Evolutionary conservation across 1,284 basidiomycete genomes (phyloP).

Genomic region (Ustilago nuda): DNA sequence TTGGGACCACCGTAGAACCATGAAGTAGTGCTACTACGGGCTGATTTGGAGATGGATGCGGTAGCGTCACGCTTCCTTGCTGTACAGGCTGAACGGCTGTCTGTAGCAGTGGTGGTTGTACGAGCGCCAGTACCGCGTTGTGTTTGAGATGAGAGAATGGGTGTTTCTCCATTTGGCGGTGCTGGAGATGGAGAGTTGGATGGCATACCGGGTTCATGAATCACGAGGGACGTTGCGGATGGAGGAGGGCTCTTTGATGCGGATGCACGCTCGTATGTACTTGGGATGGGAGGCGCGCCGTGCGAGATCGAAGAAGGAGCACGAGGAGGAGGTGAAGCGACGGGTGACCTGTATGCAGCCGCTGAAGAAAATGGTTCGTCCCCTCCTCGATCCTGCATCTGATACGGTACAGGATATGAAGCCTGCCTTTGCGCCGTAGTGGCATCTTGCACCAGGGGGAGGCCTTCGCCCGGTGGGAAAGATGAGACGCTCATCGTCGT

Average conservation of each 20-base stretch:
- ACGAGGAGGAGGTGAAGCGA: slow-evolving; percentile 22
- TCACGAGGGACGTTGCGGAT: slow-evolving; percentile 27
- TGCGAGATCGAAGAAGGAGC: background rate
- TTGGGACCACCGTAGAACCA: slow-evolving; percentile 29
- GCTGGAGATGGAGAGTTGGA: slow-evolving; percentile 9
- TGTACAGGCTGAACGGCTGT: slow-evolving; percentile 10
- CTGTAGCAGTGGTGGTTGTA: background rate
- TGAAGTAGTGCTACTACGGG: slow-evolving; percentile 28
- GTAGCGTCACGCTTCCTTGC: slow-evolving; percentile 27
- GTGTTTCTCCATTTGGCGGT: slow-evolving; percentile 7
- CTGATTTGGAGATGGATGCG: slow-evolving; percentile 38
- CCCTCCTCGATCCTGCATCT: background rate
- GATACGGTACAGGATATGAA: background rate
- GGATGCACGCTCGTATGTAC: slow-evolving; percentile 17
- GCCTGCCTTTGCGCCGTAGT: background rate
- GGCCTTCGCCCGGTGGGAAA: slow-evolving; percentile 19
- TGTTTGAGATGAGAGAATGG: background rate
- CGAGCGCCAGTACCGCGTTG: background rate
- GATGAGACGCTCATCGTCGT: slow-evolving; percentile 40
- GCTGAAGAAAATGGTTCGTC: slow-evolving; percentile 39
- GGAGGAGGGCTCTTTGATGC: slow-evolving; percentile 16
- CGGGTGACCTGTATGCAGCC: slow-evolving; percentile 33
- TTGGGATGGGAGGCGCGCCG: background rate
- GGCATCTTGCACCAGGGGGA: background rate
- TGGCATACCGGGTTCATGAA: slow-evolving; percentile 18